Evolutionary conservation across 2,329 filamentous ascomycete species (phyloP), one percentile per base, ranked within the genome.

Genomic region (Colletotrichum endophyticum): DNA sequence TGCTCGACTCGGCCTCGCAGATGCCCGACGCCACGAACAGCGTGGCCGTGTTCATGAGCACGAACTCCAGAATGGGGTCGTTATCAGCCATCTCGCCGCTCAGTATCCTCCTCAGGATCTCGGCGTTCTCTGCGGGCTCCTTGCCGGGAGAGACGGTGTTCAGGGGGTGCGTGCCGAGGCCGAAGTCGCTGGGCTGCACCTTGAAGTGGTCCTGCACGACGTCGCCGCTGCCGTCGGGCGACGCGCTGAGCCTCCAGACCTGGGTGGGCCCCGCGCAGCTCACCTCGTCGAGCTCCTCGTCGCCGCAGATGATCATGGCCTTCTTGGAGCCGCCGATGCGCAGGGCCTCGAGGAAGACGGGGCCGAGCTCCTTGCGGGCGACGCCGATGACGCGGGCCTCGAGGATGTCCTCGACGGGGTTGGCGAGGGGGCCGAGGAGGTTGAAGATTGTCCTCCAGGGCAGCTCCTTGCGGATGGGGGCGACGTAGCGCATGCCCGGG

Each of bases 371-470:
- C 82, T 94, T 92, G 78, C 97, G 92, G 19, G 96, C 96, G 32
- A 99, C 96, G 77, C 97, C 97, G n/a, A 99, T 92, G 75, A 99
- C 92, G 34, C 97, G 93, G 15, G 96, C 96, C 87, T 99, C 97
- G 75, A 99, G 92, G 44, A 91, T 85, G 80, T 93, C 92, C 81
- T 98, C 95, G 22, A 98, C 91, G 0, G 97, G 97, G 85, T 99
- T 99, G 62, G 96, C 94, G 32, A 99, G 89, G 0, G 97, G 97
- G 0, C 97, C 97, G 66, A 99, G 91, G 19, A 99, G 92, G 86
- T 99, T 99, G 92, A 99, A 99, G 80, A 99, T 96, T 3, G 97
- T 99, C 81, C 97, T 93, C 90, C 97, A 96, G 75, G 96, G 96
- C 27, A 99, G 91, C 83, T 98, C 94, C 82, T 92, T 95, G 78